Base-by-base conservation (phyloP, 108 stramenopile genomes). In the Stephanodiscus minutulus region DNA sequence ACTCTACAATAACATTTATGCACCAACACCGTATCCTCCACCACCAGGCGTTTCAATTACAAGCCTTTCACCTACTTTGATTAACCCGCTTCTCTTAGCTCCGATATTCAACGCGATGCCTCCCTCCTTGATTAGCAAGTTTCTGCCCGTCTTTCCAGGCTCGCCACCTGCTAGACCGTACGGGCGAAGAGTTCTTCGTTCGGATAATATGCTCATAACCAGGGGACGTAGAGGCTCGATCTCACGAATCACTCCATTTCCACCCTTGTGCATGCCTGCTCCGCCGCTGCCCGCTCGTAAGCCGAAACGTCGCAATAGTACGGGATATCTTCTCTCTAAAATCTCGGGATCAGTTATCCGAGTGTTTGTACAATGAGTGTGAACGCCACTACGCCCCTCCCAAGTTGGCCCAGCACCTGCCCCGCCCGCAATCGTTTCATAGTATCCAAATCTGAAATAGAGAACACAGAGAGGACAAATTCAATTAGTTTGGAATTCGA, bases 291-390 rank as follows among this genome's bases (percentile, higher is more conserved):
- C 96, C 44, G 83, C 64, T 54, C 99, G 82, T 31, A 99, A 70
- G 5, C 84, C 82, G 76, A 99, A 99, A 28, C 86, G 82, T 11
- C 91, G 85, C 41, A 99, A 81, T 64, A 98, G 66, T 5, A 98
- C 97, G 35, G 97, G 95, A 79, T 93, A 99, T 18, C 98, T 79
- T 20, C 96, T 75, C 76, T 99, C 99, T 28, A 99, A 59, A 64
- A 98, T 98, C 73, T 99, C 98, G 17, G 96, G 97, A 74, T 99
- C 99, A 1, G 98, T 99, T 60, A 99, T 99, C 35, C 99, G 93
- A 3, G 99, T 99, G 89, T 99, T 99, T 67, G 99, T 99, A 82
- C 97, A 98, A 74, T 98, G 98, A 17, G 98, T 98, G 74, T 99
- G 98, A 37, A 98, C 95, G 10, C 98, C 99, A 74, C 91, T 93